Conservation (phyloP, 805 yeast genomes). For the Saturnispora ahearnii region DNA sequence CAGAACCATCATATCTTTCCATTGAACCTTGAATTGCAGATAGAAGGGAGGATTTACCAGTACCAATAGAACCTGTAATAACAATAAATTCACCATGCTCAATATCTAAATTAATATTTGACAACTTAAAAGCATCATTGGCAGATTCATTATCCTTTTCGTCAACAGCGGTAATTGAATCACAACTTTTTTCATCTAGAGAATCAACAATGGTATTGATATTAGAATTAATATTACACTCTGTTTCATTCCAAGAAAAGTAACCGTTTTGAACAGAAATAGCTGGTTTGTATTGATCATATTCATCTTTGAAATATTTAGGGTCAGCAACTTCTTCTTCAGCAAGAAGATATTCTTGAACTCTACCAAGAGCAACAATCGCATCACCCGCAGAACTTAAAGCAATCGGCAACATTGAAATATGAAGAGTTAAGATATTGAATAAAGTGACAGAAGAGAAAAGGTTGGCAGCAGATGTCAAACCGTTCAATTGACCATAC, state of each 20-base stretch:
- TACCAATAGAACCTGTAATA: slow-evolving; percentile 71
- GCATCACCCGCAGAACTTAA: slow-evolving; percentile 64
- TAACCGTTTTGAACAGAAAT: slow-evolving; percentile 43
- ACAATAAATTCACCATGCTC: slow-evolving; percentile 61
- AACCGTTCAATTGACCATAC: slow-evolving; percentile 29
- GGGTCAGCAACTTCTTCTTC: slow-evolving; percentile 29
- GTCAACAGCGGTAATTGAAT: background rate
- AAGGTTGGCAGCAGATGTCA: slow-evolving; percentile 49
- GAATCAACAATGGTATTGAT: background rate
- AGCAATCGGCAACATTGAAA: slow-evolving; percentile 64
- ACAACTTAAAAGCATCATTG: slow-evolving; percentile 29
- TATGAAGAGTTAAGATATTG: slow-evolving; percentile 50
- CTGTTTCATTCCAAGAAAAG: slow-evolving; percentile 47
- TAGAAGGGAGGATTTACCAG: slow-evolving; percentile 71
- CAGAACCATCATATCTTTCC: slow-evolving; percentile 43
- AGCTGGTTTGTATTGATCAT: slow-evolving; percentile 27
- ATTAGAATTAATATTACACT: background rate
- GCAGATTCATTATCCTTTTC: background rate
- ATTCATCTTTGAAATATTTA: slow-evolving; percentile 11
- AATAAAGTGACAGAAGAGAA: slow-evolving; percentile 67
- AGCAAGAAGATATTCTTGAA: slow-evolving; percentile 41
- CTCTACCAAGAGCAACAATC: slow-evolving; percentile 51
- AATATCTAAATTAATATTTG: slow-evolving; percentile 42
- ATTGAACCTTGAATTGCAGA: slow-evolving; percentile 63
- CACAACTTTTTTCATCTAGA: background rate